These are phyloP conservation scores for Pelargonium exstipulatum DNA, from an alignment of 441 rosid species.

Conservation along the genomic window DNA sequence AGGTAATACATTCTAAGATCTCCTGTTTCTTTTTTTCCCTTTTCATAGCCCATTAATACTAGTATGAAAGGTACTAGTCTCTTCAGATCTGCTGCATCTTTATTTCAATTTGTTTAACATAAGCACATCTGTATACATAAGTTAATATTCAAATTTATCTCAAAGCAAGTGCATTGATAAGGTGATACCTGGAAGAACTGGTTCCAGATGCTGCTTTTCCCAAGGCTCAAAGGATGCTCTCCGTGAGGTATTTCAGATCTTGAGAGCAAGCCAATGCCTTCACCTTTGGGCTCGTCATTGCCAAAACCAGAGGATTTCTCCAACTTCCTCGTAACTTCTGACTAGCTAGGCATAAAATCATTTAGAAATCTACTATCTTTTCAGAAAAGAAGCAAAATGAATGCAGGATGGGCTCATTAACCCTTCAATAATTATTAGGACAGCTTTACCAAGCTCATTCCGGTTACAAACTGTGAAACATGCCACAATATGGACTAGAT, in stretches of 20 bases:
- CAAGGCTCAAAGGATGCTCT: conserved; percentile 92
- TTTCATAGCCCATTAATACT: background rate
- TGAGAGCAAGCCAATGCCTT: conserved; percentile 54
- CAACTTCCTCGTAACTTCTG: conserved; percentile 92
- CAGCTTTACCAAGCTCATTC: background rate
- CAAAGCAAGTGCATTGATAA: conserved; percentile 5
- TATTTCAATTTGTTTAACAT: background rate
- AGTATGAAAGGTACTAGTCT: background rate
- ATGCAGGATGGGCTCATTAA: background rate
- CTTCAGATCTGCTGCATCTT: background rate
- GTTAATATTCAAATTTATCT: background rate
- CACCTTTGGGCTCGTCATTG: conserved; percentile 45
- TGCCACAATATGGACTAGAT: background rate
- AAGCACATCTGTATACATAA: background rate
- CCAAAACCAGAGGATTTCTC: conserved; percentile 52
- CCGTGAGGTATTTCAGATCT: conserved; percentile 74
- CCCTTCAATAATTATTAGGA: background rate
- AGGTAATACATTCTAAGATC: background rate
- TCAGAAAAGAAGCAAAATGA: conserved; percentile 16
- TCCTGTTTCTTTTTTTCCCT: background rate
- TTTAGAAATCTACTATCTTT: conserved; percentile 43
- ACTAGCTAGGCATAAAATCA: conserved; percentile 80
- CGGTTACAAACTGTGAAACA: background rate
- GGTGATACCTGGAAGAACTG: conserved; percentile 77
- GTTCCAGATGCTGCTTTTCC: conserved; percentile 86